Conservation (phyloP, 176 grass and related monocot genomes). For the Avena atlantica region DNA sequence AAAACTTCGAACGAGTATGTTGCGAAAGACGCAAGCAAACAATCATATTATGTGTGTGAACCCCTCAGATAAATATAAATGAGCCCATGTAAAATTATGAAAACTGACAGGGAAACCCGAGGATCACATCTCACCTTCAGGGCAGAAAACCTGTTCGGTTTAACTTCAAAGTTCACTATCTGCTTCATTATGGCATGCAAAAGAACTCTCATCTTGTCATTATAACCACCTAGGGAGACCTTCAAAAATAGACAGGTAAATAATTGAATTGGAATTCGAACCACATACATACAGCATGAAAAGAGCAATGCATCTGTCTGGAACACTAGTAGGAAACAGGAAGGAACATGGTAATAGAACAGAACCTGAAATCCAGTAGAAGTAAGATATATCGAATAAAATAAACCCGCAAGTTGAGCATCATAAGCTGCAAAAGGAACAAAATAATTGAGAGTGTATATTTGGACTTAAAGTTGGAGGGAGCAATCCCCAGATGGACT, state of each 20-base stretch:
- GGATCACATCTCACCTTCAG: constrained; percentile 68
- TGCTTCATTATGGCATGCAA: constrained; percentile 75
- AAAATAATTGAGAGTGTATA: constrained; percentile 27
- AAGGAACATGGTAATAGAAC: constrained; percentile 5
- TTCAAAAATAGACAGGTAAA: constrained; percentile 46
- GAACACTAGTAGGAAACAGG: constrained; percentile 27
- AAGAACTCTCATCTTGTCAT: constrained; percentile 91
- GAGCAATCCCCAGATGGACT: constrained; percentile 11
- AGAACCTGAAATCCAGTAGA: constrained; percentile 82
- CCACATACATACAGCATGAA: constrained; percentile 6
- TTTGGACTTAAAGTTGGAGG: constrained; percentile 27
- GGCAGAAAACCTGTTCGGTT: constrained; percentile 85
- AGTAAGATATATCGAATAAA: constrained; percentile 68
- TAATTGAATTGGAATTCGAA: constrained; percentile 21
- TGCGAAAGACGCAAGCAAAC: constrained; percentile 9
- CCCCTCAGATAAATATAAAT: neutral
- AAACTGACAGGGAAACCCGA: constrained; percentile 33
- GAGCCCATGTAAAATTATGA: constrained; percentile 7
- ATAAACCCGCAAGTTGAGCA: constrained; percentile 87
- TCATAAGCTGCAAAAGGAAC: constrained; percentile 76
- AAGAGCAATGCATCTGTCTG: constrained; percentile 6
- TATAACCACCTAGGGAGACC: constrained; percentile 80
- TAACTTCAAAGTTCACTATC: constrained; percentile 90
- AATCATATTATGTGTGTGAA: neutral
- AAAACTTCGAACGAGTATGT: neutral